Base-by-base conservation (phyloP, 371 early-diverging fungal species). In the Haplosporangium sp. region DNA sequence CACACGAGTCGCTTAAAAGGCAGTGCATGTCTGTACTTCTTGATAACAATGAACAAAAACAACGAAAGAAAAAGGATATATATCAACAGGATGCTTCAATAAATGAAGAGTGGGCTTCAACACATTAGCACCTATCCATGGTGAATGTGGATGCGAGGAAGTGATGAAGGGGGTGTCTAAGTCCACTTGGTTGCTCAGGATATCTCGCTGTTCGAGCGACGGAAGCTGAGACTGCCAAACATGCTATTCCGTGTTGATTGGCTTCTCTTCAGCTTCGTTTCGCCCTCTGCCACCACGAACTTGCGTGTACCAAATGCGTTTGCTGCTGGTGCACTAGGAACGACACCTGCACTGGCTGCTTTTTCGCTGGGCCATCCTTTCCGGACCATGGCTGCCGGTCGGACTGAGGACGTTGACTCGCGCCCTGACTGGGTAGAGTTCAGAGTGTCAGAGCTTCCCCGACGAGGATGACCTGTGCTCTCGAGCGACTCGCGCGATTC, bases 301-400 rank as follows among this genome's bases (percentile, higher is more conserved):
- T 79, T 79, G 73, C 80, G 80, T 0, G 80, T 72, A 8, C 80
- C 80, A 55, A 42, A 73, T 5, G 69, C 50, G 18, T 9, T 50
- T 10, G 50, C 52, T 23, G 55, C 63, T 4, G 73, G 73, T 16
- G 69, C 59, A 57, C 65, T 73, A 6, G 80, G 80, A 0, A 79
- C 80, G n/a, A 79, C 80, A 23, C 80, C 80, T 0, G 69, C 80
- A 55, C 23, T 79, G 13, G 80, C 80, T 0, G 80, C 80, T 63
- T 79, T 79, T 60, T 79, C 80, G 47, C 80, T 79, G 48, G 80
- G 80, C 80, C 80, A 79, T 11, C 80, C 80, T 55, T 79, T 79
- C 20, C 80, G 64, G 6, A 79, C 80, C 73, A 69, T 38, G 1
- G 80, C 73, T 20, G 79, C 62, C 13, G 80, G 80, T 11, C 80